Evolutionary conservation across 2,329 filamentous ascomycete species (phyloP), one percentile per base, ranked within the genome.

Genomic region (Cladobotryum mycophilum): DNA sequence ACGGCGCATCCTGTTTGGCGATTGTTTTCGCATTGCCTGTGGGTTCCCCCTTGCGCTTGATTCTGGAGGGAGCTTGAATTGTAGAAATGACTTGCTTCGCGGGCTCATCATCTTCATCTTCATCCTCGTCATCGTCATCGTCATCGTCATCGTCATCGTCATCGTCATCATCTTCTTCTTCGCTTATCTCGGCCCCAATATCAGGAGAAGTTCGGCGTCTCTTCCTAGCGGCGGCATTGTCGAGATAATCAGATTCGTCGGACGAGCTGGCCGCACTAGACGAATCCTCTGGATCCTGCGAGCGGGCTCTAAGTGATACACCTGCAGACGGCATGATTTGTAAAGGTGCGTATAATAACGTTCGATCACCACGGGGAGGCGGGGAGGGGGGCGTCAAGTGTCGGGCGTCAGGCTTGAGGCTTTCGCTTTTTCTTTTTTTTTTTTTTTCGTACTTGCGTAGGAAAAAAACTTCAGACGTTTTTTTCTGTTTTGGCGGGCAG

Each of bases 21-120:
- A 38, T 51, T 37, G 58, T 48, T 51, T 55, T 53, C 34, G 54
- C 49, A 37, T 49, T 45, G 20, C 56, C 51, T 34, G 59, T 57
- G 22, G 49, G 49, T 35, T 58, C 57, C 12, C 51, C 53, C 36
- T 67, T 72, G 55, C 69, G 67, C 56, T 71, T 79, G 53, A 82
- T 70, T 51, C 79, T 73, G 4, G 79, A 81, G 3, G 79, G 78
- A 4, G 72, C 76, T 52, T 73, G 68, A 48, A 79, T 72, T 11
- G 73, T 71, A 12, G 73, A 68, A 1, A 73, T n/a, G 65, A 63
- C 17, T 63, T 50, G 3, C 64, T 60, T 2, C 64, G 63, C 13
- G 15, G 56, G 58, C 25, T 62, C 61, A 53, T 66, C 57, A 49
- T 61, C n/a, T n/a, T n/a, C n/a, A n/a, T n/a, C n/a, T n/a, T n/a